These are phyloP conservation scores for Spergularia azorica DNA, from an alignment of 179 eudicot species.

Conservation along the genomic window DNA sequence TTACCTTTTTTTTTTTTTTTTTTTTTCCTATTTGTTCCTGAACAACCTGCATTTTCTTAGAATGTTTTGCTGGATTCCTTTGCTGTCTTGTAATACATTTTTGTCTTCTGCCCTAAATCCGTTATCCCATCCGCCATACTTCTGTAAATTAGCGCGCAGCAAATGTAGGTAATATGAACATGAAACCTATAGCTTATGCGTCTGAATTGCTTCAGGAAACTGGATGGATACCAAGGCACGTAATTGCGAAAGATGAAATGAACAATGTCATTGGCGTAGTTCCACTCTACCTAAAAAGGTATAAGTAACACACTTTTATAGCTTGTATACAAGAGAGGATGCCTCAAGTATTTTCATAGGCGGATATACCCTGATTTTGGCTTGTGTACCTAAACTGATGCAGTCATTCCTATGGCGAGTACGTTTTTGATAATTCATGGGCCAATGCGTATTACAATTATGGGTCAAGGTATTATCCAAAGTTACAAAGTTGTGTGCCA, in stretches of 20 bases:
- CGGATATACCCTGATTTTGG: slow-evolving; percentile 20
- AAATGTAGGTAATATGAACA: background rate
- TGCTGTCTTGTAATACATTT: background rate
- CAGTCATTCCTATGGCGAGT: slow-evolving; percentile 99
- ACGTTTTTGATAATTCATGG: slow-evolving; percentile 97
- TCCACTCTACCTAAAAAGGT: slow-evolving; percentile 96
- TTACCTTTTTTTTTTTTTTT: background rate
- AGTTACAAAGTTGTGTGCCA: slow-evolving; percentile 86
- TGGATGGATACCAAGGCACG: slow-evolving; percentile 84
- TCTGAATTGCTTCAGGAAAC: slow-evolving; percentile 64
- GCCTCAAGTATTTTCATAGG: slow-evolving; percentile 1
- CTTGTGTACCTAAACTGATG: slow-evolving; percentile 28
- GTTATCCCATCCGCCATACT: background rate
- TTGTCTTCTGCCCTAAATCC: too few species aligned
- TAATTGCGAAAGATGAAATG: slow-evolving; percentile 73
- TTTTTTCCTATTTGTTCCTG: background rate
- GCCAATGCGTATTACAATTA: slow-evolving; percentile 89
- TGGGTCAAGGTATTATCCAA: slow-evolving; percentile 90
- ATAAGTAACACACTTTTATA: slow-evolving; percentile 13
- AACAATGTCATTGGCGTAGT: slow-evolving; percentile 70
- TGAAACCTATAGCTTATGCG: background rate
- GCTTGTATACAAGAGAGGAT: background rate
- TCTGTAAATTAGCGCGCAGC: background rate
- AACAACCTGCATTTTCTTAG: background rate
- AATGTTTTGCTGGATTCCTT: too few species aligned